Conservation (phyloP, 2,329 filamentous ascomycete species). For the Xylariomycetidae sp. region DNA sequence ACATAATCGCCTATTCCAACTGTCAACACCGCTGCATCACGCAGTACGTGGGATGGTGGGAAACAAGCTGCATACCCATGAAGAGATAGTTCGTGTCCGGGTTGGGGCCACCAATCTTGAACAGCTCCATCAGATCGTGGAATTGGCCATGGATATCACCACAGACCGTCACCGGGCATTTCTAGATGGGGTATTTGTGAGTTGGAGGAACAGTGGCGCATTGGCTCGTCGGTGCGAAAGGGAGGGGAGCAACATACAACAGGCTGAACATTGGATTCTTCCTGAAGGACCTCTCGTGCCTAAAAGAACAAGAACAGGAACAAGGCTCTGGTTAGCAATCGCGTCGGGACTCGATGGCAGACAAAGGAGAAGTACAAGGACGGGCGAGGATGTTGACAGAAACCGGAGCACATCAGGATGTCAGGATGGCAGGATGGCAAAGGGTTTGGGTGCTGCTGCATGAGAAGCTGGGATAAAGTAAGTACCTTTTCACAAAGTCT, state of each 20-base stretch:
- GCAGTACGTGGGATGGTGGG: constrained; percentile 1
- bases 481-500: constrained; percentile 95
- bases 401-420: too few relatives aligned
- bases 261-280: constrained; percentile 98
- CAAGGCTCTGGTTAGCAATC: too few relatives aligned
- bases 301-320: constrained; percentile 31
- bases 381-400: too few relatives aligned
- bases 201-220: constrained; percentile 2
- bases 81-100: constrained; percentile 99
- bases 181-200: constrained; percentile 47
- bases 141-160: constrained; percentile 99
- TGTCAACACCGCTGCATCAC: constrained; percentile 9
- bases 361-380: neutral
- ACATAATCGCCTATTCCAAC: constrained; percentile 78
- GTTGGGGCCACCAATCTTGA: constrained; percentile 97
- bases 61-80: constrained; percentile 65
- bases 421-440: too few relatives aligned
- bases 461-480: too few relatives aligned
- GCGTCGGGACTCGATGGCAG: too few relatives aligned
- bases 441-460: too few relatives aligned
- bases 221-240: neutral
- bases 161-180: constrained; percentile 98
- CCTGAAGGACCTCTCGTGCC: constrained; percentile 94
- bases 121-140: constrained; percentile 98
- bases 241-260: constrained; percentile 61